Base-by-base conservation (phyloP, 371 early-diverging fungal genomes). In the Apophysomyces ossiformis region DNA sequence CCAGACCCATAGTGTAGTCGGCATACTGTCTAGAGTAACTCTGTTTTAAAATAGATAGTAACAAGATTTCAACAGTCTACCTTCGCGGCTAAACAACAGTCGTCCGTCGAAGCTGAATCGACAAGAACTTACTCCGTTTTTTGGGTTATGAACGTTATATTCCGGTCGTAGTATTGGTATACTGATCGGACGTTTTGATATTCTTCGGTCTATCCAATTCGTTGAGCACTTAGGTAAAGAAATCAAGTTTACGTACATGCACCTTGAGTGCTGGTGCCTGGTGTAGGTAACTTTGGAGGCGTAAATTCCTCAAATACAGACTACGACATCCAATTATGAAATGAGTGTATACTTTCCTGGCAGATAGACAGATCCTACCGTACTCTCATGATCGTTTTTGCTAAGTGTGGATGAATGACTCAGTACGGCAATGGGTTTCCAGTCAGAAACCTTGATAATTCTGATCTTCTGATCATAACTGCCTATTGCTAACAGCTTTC, bases 401-500 rank as follows among this genome's bases (percentile, higher is more conserved):
- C 57, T 37, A 9, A 62, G 12, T n/a, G 57, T 37, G 5, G 66
- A 18, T 12, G 83, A 72, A 76, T 86, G 87, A 5, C 62, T 43
- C n/a, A 88, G 74, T 13, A 76, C 77, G 16, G 78, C 65, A 26
- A 84, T 38, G 7, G 84, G 77, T 32, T 76, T 69, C 86, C 86
- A 89, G 0, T 84, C 83, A 60, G 76, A 60, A 77, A 70, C 69
- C 78, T 84, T 36, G 82, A 69, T 39, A 77, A 72, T 57, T 5
- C 65, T 66, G 6, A 82, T 71, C 70, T 85, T 87, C 65, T 89
- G 82, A 78, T 96, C 94, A 64, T 85, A 91, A 39, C 92, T 87
- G 13, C 91, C 93, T 16, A 96, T 61, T 7, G 95, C 95, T 46
- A 96, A 56, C 35, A 93, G 78, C 74, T 92, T 89, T 16, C 82